Base-by-base conservation (phyloP, 208 protist genomes). In the Wallacemonas collosoma region DNA sequence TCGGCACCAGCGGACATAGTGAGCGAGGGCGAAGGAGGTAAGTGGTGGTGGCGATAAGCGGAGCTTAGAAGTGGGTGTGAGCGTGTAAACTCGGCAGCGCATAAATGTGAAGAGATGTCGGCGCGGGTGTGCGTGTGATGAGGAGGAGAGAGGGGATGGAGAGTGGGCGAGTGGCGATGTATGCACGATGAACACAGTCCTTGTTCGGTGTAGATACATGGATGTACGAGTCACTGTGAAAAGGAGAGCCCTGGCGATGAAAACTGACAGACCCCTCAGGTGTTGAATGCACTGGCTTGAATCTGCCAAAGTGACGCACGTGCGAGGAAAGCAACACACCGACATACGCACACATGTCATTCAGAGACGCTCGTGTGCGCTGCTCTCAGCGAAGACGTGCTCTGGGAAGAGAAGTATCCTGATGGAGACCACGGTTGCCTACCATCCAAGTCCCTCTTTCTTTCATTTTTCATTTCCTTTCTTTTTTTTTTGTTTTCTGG, bases 1-100 rank as follows among this genome's bases (percentile, higher is more conserved):
- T 83, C 85, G 64, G 74, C 88, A 81, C 80, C 80, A 80, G 82
- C 67, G 69, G 87, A 87, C 79, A 86, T 88, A 38, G 36, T 48
- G 36, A 15, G 7, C 15, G 41, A 69, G 39, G 40, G 55, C 68
- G 54, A 8, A 64, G 14, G 14, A 43, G 60, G 7, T 11, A 56
- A 39, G 54, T 74, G 63, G 15, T 9, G n/a, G 48, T 8, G 67
- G 53, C 15, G 47, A 17, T 4, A 43, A 36, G 35, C 45, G n/a
- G 45, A 40, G 47, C 7, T 2, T 54, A 35, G 47, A n/a, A 54
- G 15, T 44, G n/a, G 3, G 53, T 63, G 54, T 41, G 48, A 57
- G 58, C 58, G 62, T 53, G 67, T 3, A 75, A 57, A 55, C 54
- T 69, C 2, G 39, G 51, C 68, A 12, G 15, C 26, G 26, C 26